Evolutionary conservation across 257 asterid species (phyloP).

Genomic region (Solanum pennellii): DNA sequence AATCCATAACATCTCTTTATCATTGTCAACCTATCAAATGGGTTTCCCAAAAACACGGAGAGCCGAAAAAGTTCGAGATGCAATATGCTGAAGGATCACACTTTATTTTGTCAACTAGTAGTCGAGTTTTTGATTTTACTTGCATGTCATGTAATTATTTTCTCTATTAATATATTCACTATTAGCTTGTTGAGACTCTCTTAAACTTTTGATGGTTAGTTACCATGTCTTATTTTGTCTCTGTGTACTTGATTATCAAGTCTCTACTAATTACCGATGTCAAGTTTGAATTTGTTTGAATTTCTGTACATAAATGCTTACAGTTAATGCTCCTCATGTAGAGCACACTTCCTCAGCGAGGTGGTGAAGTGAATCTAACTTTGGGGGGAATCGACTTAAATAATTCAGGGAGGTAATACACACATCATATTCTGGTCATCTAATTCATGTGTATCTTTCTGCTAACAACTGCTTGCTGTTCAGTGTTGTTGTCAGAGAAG

Average conservation of each 20-base stretch:
- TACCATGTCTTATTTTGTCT: neutral
- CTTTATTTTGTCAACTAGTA: neutral
- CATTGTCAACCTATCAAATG: neutral
- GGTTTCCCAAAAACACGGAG: neutral
- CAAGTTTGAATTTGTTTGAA: neutral
- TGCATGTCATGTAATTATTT: neutral
- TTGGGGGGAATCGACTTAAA: slow-evolving; percentile 91
- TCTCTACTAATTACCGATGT: neutral
- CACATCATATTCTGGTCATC: neutral
- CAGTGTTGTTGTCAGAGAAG: slow-evolving; percentile 97
- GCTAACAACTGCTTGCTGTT: slow-evolving; percentile 9
- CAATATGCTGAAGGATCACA: neutral
- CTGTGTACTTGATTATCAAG: neutral
- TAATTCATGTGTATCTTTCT: neutral
- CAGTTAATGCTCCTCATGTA: slow-evolving; percentile 9
- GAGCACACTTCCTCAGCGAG: slow-evolving; percentile 91
- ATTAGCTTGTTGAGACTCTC: neutral
- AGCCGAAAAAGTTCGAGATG: neutral
- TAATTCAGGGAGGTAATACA: slow-evolving; percentile 74
- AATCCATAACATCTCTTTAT: neutral
- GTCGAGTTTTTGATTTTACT: neutral
- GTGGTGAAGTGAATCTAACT: slow-evolving; percentile 91
- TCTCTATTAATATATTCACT: neutral
- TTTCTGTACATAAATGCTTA: neutral
- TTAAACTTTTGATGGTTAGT: neutral